phyloP scores from a whole-genome alignment of 345 rosid genomes.

The Populus pruinosa region DNA sequence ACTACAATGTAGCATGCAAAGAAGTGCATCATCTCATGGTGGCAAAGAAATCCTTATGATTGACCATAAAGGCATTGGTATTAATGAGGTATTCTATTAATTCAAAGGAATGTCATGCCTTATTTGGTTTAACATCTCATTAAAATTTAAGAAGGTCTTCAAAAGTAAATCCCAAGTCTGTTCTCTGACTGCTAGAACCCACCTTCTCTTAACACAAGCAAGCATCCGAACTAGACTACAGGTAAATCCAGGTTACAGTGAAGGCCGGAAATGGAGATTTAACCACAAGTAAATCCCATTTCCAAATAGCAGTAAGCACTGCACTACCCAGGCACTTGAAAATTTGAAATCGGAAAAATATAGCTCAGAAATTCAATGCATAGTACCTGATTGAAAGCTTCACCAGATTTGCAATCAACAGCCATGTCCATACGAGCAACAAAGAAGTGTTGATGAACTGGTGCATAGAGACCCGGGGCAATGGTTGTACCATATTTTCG shows the following conservation, averaged over 20 bases:
- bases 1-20: not conserved
- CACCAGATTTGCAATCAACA: slow-evolving; percentile 87
- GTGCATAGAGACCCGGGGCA: slow-evolving; percentile 88
- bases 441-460: slow-evolving; percentile 91
- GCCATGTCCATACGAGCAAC: slow-evolving; percentile 94
- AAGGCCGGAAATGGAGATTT: not conserved
- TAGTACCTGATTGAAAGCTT: slow-evolving; percentile 75
- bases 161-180: not conserved
- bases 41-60: not conserved
- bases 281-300: not conserved
- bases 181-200: not conserved
- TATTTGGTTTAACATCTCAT: not conserved
- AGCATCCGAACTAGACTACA: not conserved
- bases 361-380: not conserved
- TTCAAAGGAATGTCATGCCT: not conserved
- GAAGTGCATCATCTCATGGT: not conserved
- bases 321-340: not conserved
- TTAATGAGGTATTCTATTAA: not conserved
- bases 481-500: slow-evolving; percentile 87
- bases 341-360: not conserved
- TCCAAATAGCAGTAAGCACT: not conserved
- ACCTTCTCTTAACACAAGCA: not conserved
- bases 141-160: not conserved
- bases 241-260: not conserved
- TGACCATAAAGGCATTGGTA: not conserved